These are phyloP conservation scores for Scheffersomyces stambukii DNA, from an alignment of 1,139 yeast genomes.

Conservation along the genomic window DNA sequence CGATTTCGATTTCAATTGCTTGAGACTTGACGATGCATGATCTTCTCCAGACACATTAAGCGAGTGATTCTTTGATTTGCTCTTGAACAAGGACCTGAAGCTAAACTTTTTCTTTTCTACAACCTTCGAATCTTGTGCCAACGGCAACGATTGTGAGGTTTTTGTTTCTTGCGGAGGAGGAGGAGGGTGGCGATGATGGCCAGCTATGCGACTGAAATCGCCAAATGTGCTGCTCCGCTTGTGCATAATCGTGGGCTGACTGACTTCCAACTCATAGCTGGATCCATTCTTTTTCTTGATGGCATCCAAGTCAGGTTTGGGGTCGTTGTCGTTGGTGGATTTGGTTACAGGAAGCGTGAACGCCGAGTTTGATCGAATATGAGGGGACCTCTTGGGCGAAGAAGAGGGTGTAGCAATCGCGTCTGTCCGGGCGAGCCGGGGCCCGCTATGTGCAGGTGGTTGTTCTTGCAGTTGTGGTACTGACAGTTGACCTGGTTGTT, in stretches of 20 bases:
- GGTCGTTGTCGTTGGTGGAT: slow-evolving; percentile 1
- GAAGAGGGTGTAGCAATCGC: slow-evolving; percentile 3
- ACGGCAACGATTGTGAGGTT: slow-evolving; percentile 5
- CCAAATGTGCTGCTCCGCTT: slow-evolving; percentile 23
- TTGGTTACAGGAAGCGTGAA: slow-evolving; percentile 18
- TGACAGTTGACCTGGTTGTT: too few relatives aligned
- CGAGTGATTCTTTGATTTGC: slow-evolving; percentile 26
- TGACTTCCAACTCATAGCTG: too few relatives aligned
- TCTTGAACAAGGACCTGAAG: slow-evolving; percentile 36
- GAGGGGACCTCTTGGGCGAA: slow-evolving; percentile 22
- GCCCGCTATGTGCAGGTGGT: slow-evolving; percentile 8
- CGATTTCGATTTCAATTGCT: slow-evolving; percentile 22
- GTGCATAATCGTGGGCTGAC: slow-evolving; percentile 12
- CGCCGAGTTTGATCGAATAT: slow-evolving; percentile 27
- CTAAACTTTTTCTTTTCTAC: slow-evolving; percentile 34
- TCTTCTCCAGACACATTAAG: slow-evolving; percentile 15
- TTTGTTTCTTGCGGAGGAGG: slow-evolving; percentile 5
- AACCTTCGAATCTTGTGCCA: too few relatives aligned
- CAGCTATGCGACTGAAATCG: slow-evolving; percentile 9
- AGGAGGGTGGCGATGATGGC: slow-evolving; percentile 1
- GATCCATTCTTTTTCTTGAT: too few relatives aligned
- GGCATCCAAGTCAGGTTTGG: too few relatives aligned
- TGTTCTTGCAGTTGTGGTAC: slow-evolving; percentile 1
- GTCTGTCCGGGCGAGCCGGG: too few relatives aligned
- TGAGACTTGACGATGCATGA: slow-evolving; percentile 8